These are phyloP conservation scores for Schizosaccharomyces versatilis DNA, from an alignment of 1,139 yeast genomes.

Conservation along the genomic window DNA sequence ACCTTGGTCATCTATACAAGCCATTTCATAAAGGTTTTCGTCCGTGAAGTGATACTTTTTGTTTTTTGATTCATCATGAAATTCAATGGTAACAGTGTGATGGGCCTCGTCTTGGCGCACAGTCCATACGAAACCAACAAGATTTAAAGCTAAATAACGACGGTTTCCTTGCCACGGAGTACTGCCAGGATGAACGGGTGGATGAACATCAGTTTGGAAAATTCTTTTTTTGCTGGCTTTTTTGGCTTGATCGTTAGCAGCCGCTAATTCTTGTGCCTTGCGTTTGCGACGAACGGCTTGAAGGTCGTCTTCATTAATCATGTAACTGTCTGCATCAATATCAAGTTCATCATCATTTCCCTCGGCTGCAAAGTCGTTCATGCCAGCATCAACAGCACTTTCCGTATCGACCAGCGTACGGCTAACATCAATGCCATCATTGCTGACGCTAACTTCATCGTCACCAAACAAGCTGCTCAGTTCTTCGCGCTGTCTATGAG, in stretches of 20 bases:
- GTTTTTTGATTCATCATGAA: conserved; percentile 60
- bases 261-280: conserved; percentile 14
- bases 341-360: conserved; percentile 29
- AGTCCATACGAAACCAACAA: conserved; percentile 64
- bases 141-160: conserved; percentile 45
- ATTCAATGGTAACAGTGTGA: conserved; percentile 60
- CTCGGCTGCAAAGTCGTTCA: conserved; percentile 15
- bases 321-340: conserved; percentile 34
- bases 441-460: conserved; percentile 10
- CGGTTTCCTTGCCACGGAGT: conserved; percentile 60
- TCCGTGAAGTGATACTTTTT: conserved; percentile 79
- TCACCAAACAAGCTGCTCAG: conserved; percentile 16
- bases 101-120: conserved; percentile 36
- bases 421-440: conserved; percentile 15
- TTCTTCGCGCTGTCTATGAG: conserved; percentile 6
- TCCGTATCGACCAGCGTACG: conserved; percentile 13
- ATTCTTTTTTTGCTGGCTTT: conserved; percentile 3
- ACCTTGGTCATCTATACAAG: conserved; percentile 32
- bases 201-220: conserved; percentile 11
- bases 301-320: conserved; percentile 13
- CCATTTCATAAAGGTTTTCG: conserved; percentile 41
- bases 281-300: conserved; percentile 1
- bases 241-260: neutral
- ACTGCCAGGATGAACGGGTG: conserved; percentile 52
- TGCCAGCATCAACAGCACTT: conserved; percentile 11